Evolutionary conservation across 2,329 filamentous ascomycete species (phyloP), one percentile per base, ranked within the genome.

Genomic region (Hirsutella thompsonii): DNA sequence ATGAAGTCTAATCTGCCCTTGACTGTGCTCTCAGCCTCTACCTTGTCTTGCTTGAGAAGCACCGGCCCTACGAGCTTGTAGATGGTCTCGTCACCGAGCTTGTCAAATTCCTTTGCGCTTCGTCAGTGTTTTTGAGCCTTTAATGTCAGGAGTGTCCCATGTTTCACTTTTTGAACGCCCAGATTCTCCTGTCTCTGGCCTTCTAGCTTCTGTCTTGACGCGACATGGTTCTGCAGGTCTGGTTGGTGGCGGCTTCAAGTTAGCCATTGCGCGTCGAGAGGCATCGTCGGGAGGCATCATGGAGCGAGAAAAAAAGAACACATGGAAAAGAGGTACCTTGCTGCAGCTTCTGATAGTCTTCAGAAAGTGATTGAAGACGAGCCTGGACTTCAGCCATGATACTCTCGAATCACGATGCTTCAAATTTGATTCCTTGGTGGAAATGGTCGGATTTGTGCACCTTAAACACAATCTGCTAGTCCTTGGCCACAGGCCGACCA

Each of bases 61-160:
- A 96, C 85, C 0, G 92, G 92, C 0, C 92, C 92, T 37, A 94
- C 79, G 34, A 95, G 77, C 65, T 96, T 98, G 76, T 94, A 98
- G 61, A 98, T 94, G 48, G 79, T 86, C 55, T 93, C 83, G 30
- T 89, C 81, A 52, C 80, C 76, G 44, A 96, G 70, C 41, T 74
- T 72, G 33, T 77, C 71, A 60, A 96, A 96, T 62, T 96, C 90
- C 81, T 92, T 48, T 28, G 14, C 21, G 29, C 10, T 19, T 16
- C 9, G 26, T 37, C 18, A 37, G 39, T 28, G n/a, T 8, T 21
- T 18, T n/a, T 3, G 9, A 10, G 32, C 14, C 32, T n/a, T 18
- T 16, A 14, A 18, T 16, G n/a, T n/a, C n/a, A 9, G 32, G 5
- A 16, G 14, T 16, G 14, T 3, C 14, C 16, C 13, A 16, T 3